These are phyloP conservation scores for Eucalyptus regnans DNA, from an alignment of 345 rosid species.

Conservation along the genomic window DNA sequence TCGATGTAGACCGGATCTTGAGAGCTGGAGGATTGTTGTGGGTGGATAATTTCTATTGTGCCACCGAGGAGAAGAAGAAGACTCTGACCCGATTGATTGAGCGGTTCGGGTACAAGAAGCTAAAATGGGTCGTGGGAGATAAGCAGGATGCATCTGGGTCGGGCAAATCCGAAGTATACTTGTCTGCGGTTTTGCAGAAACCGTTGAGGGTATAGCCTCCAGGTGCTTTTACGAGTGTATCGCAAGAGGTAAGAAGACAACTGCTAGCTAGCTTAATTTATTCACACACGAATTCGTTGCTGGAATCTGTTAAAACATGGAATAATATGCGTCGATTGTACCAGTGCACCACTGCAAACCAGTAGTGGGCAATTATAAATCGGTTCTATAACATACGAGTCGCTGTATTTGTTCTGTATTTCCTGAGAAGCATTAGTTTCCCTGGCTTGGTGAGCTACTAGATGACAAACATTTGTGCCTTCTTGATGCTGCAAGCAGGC, in stretches of 20 bases:
- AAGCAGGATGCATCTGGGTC: conserved; percentile 23
- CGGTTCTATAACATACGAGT: neutral
- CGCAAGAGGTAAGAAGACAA: neutral
- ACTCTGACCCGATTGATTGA: conserved; percentile 66
- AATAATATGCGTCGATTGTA: neutral
- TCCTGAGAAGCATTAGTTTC: neutral
- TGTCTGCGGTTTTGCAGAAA: conserved; percentile 92
- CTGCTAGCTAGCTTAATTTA: neutral
- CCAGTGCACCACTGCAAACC: neutral
- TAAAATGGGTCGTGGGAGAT: conserved; percentile 94
- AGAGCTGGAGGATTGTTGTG: conserved; percentile 81
- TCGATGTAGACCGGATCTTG: conserved; percentile 76
- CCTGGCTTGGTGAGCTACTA: neutral
- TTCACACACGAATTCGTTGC: neutral
- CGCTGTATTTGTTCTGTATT: neutral
- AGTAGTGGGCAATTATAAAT: neutral
- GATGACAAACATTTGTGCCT: neutral
- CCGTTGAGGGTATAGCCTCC: conserved; percentile 50
- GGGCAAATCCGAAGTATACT: conserved; percentile 45
- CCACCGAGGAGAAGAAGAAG: conserved; percentile 56
- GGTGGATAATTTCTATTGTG: conserved; percentile 77
- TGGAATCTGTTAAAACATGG: neutral
- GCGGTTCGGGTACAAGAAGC: conserved; percentile 82
- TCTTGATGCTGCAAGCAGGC: neutral
- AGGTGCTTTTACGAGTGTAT: neutral